Evolutionary conservation across 2,329 filamentous ascomycete genomes (phyloP), one percentile per base, ranked within the genome.

Genomic region (Xylaria multiplex): DNA sequence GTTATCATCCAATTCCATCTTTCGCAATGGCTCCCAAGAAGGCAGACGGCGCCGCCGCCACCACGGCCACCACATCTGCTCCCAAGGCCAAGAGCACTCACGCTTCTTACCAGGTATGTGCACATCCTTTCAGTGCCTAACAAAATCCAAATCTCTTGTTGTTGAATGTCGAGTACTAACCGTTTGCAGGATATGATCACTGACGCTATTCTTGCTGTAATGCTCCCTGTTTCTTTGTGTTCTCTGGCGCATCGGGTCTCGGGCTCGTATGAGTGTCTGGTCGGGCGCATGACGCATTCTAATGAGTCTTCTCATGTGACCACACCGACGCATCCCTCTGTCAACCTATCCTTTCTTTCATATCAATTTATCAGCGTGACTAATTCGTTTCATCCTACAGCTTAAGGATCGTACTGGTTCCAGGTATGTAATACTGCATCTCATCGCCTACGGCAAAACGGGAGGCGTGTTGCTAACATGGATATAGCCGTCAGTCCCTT

Each of bases 351-450:
- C 27, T 40, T 48, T 54, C 9, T 40, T 40, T 22, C 8, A 35
- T 59, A 2, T 35, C 8, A 42, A 22, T 37, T 16, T 30, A 8
- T 59, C 27, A 24, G 56, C n/a, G 11, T 56, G 2, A 27, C 63
- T 62, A 59, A 68, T 37, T 11, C 56, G 59, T 69, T 64, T 66
- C 65, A 65, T 59, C 27, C 60, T 75, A 75, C 70, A 88, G 86
- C 85, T 88, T 73, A 88, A 88, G 80, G 86, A 88, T 70, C 84
- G 86, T 76, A 88, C 88, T 74, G 86, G 86, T 67, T 88, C 86
- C 24, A 87, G 81, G 81, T 83, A 75, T 70, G 74, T 65, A 19
- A 55, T 30, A 2, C 22, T 60, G 19, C 11, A 5, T 40, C 37
- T 16, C 24, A 42, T n/a, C 30, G 37, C 55, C 30, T 60, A 6